phyloP scores from a whole-genome alignment of 2,329 filamentous ascomycete genomes.

The Dothistroma pini region DNA sequence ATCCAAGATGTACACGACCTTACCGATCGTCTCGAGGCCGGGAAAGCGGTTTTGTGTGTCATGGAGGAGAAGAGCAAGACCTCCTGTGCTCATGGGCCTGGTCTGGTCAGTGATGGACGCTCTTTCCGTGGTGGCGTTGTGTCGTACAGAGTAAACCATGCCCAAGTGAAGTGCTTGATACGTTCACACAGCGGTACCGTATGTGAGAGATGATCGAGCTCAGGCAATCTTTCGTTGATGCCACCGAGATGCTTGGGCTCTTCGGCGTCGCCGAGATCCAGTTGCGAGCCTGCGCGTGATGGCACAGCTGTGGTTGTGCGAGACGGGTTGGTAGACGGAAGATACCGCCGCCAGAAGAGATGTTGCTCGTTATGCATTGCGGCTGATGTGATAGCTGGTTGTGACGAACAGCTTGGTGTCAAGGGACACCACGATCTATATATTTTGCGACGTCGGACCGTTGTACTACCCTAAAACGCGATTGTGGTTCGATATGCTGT shows the following conservation, averaged over 20 bases:
- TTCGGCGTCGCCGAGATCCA: neutral
- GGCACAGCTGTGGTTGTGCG: neutral
- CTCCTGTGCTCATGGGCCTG: conserved; percentile 47
- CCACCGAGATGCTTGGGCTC: neutral
- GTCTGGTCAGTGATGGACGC: neutral
- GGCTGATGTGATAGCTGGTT: no score
- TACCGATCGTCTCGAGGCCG: conserved; percentile 51
- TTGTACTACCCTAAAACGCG: neutral
- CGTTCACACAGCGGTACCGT: neutral
- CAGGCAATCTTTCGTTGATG: neutral
- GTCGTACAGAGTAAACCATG: conserved; percentile 47
- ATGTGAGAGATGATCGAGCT: neutral
- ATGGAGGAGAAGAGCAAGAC: conserved; percentile 43
- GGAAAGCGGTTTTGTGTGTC: conserved; percentile 45
- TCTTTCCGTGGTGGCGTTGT: conserved; percentile 32
- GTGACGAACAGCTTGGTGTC: no score
- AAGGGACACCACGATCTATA: neutral
- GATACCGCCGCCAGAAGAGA: neutral
- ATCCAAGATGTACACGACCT: conserved; percentile 51
- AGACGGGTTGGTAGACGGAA: neutral
- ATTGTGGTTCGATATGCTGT: neutral
- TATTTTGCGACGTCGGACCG: neutral
- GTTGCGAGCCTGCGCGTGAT: neutral
- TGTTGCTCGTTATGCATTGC: neutral
- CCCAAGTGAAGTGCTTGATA: conserved; percentile 13